Conservation (phyloP, 192 early-diverging fungal genomes). For the Dissophora ornata region DNA sequence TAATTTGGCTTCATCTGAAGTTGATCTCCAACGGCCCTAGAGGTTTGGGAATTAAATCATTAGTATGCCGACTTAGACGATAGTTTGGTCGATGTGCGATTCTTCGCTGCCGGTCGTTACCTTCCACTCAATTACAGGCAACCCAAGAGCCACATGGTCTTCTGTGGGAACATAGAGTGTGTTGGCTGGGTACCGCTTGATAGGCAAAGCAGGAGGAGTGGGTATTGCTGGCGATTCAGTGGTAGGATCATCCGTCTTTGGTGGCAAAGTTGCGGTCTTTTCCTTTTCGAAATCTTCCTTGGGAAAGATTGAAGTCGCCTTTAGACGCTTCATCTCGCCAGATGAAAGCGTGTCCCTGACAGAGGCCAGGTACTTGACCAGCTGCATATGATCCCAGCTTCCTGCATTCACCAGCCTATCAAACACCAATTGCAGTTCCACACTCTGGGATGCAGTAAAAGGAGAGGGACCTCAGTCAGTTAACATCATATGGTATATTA, state of each 20-base stretch:
- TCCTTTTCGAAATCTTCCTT: conserved; percentile 51
- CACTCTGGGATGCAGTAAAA: conserved; percentile 61
- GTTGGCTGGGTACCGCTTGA: conserved; percentile 64
- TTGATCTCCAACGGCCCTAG: conserved; percentile 39
- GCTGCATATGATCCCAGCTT: conserved; percentile 86
- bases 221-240: conserved; percentile 10
- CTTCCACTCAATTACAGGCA: conserved; percentile 80
- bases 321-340: conserved; percentile 69
- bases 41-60: too few species aligned
- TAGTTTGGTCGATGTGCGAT: too few species aligned
- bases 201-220: conserved; percentile 28
- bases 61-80: too few species aligned
- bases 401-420: conserved; percentile 77
- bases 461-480: background rate
- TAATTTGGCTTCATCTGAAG: conserved; percentile 53
- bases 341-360: conserved; percentile 72
- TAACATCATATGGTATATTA: too few species aligned
- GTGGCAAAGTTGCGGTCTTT: conserved; percentile 11
- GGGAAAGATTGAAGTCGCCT: conserved; percentile 76
- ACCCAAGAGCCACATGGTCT: conserved; percentile 62
- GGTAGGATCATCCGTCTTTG: conserved; percentile 13
- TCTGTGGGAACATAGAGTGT: conserved; percentile 78
- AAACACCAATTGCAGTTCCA: conserved; percentile 88
- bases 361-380: conserved; percentile 84
- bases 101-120: too few species aligned